Base-by-base conservation (phyloP, 164 flowering plant genomes). In the Cinnamomum micranthum region DNA sequence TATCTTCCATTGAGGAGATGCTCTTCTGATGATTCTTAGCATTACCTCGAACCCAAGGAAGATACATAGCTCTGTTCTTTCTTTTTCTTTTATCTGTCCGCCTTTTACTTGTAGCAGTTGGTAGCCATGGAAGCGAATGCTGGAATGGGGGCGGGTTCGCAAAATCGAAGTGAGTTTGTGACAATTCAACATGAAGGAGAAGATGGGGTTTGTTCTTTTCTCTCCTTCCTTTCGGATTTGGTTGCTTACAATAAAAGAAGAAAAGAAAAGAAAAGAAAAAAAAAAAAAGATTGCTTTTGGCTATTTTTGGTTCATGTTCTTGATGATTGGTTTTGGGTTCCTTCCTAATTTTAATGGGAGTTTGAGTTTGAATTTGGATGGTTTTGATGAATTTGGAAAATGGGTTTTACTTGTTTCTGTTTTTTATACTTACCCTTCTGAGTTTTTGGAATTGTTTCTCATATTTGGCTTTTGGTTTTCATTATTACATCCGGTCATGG, bases 121-220 rank as follows among this genome's bases (percentile, higher is more conserved):
- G 73, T 33, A 80, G 63, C 71, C 52, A 92, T 93, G 98, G 93
- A 93, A 71, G 89, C 93, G 5, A 89, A 80, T 79, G 95, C 82
- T 23, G 98, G 97, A n/a, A 75, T 95, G 95, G 95, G 89, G 33
- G 98, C 97, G 72, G 97, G 97, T 70, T 95, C 98, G 2, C 85
- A 88, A 87, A 87, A 85, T 71, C 81, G 92, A 75, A 90, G 91
- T 75, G 94, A 90, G 83, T 80, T 95, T 63, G 94, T 93, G 59
- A 85, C 89, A 84, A 90, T 93, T 78, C 91, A 93, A 3, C 87
- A 93, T 75, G 95, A 93, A 75, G 88, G 91, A 75, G 94, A 91
- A 66, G 79, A 82, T 71, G 95, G 88, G 94, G 98, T 92, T 28
- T 55, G 84, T 87, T 71, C 59, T 62, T 62, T 41, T 47, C 33